Conservation (phyloP, 768 basidiomycete species). For the Calocybe indica region DNA sequence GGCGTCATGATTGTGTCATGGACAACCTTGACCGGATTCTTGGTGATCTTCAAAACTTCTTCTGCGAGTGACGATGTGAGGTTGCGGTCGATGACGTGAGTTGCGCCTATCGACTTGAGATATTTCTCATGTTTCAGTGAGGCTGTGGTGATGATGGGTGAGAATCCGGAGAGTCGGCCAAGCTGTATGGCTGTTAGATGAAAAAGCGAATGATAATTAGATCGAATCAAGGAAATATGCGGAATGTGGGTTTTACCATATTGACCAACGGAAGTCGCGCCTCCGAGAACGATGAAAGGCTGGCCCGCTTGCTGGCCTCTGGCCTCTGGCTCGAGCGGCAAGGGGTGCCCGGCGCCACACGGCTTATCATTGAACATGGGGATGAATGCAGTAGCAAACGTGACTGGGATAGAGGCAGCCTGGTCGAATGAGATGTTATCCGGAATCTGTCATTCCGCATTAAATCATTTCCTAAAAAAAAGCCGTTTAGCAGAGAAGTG, state of each 20-base stretch:
- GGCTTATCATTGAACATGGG: slow-evolving; percentile 24
- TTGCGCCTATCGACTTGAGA: no score
- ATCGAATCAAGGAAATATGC: background rate
- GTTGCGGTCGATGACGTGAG: no score
- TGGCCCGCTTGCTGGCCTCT: slow-evolving; percentile 22
- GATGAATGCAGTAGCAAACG: slow-evolving; percentile 19
- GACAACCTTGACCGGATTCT: slow-evolving; percentile 12
- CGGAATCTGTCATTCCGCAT: slow-evolving; percentile 20
- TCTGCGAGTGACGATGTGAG: slow-evolving; percentile 1
- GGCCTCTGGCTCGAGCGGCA: slow-evolving; percentile 26
- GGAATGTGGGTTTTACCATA: slow-evolving; percentile 17
- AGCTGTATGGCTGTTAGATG: slow-evolving; percentile 18
- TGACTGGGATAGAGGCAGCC: slow-evolving; percentile 28
- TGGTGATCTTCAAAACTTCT: slow-evolving; percentile 8
- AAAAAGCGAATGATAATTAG: background rate
- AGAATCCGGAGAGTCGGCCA: slow-evolving; percentile 30
- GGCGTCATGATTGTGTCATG: slow-evolving; percentile 24
- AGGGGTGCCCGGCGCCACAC: slow-evolving; percentile 18
- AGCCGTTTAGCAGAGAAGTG: no score
- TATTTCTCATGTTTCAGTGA: no score
- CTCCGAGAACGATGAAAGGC: slow-evolving; percentile 29
- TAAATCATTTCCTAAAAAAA: slow-evolving; percentile 1
- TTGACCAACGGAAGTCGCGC: slow-evolving; percentile 31
- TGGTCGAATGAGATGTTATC: slow-evolving; percentile 27
- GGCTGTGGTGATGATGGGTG: slow-evolving; percentile 22